Evolutionary conservation across 768 basidiomycete genomes (phyloP), one percentile per base, ranked within the genome.

Genomic region (Panaeolus cyanescens): DNA sequence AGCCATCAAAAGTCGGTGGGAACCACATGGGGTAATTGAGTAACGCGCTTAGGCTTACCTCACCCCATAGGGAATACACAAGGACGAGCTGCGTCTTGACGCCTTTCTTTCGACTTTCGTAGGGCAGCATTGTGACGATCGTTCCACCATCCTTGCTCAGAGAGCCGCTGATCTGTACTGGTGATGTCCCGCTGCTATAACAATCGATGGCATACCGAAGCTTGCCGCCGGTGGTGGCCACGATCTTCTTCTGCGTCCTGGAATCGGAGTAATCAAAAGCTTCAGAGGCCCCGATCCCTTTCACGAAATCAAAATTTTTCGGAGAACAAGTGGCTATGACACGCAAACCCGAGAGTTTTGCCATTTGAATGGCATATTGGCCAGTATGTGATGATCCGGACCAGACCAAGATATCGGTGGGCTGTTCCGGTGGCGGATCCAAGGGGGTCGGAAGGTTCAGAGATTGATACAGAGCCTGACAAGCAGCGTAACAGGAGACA

Each of bases 251-350:
- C 12, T 72, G 58, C 2, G 71, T 67, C 30, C 66, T 63, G 17
- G 71, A 67, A 60, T 76, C 74, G 15, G 66, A 58, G 64, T 74
- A 74, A 62, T 82, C 79, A 59, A 80, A 76, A 5, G 79, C 75
- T 4, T 72, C 75, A 32, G 77, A 72, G 0, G 83, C 84, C 4
- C 84, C 64, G 55, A 60, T 30, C n/a, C 56, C 42, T 30, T 61
- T 61, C 36, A 65, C 62, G 20, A 62, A 34, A 9, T 65, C 61
- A 30, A 60, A 65, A 30, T 63, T 62, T 32, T 25, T 31, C 32
- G 64, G 64, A n/a, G 81, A 82, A 4, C 80, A 75, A 22, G 80
- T 80, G 6, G 82, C 75, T 19, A 80, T 72, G 50, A 83, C 78
- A 25, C 74, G 74, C 60, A 81, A 73, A 15, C 83, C 83, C 0